Evolutionary conservation across 768 basidiomycete species (phyloP), one percentile per base, ranked within the genome.

Genomic region (Chalciporus piperatus): DNA sequence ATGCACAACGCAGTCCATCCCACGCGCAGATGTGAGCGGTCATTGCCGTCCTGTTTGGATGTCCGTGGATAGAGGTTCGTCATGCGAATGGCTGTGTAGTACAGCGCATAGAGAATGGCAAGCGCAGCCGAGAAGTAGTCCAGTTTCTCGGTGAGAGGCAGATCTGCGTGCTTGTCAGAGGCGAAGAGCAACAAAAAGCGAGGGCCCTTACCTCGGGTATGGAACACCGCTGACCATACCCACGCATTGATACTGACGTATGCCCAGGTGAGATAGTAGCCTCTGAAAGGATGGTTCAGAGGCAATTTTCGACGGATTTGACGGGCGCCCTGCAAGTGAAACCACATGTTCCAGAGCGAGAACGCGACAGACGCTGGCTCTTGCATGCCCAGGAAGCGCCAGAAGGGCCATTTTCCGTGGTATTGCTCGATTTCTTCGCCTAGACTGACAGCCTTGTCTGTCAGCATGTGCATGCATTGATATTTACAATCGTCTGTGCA

Each of bases 321-420:
- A 13, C 62, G 62, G 7, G 76, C 74, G 2, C 94, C 94, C 47
- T 72, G 71, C 2, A 75, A 70, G 68, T 99, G 94, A 38, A 77
- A 80, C 74, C 76, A 82, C 38, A 96, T 73, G 67, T 99, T 98
- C 52, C 85, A 71, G n/a, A 97, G 61, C 13, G 91, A 94, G 73
- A 98, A 97, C 32, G 81, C 69, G 51, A 97, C 94, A 3, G 91
- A 90, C 8, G 94, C 87, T 6, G 96, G 95, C 70, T 99, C 96
- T 64, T 98, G 96, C 69, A 92, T 87, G 27, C 94, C 92, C n/a
- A 75, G 72, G 19, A 89, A 73, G 27, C 95, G 79, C 81, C 85
- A 88, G 67, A 99, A 98, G 0, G 95, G 92, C 96, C 96, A 98
- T 74, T 98, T 98, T 14, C 96, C 97, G 61, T 92, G 82, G 68